These are phyloP conservation scores for Nannizziopsis barbatae DNA, from an alignment of 2,329 filamentous ascomycete species.

Conservation along the genomic window DNA sequence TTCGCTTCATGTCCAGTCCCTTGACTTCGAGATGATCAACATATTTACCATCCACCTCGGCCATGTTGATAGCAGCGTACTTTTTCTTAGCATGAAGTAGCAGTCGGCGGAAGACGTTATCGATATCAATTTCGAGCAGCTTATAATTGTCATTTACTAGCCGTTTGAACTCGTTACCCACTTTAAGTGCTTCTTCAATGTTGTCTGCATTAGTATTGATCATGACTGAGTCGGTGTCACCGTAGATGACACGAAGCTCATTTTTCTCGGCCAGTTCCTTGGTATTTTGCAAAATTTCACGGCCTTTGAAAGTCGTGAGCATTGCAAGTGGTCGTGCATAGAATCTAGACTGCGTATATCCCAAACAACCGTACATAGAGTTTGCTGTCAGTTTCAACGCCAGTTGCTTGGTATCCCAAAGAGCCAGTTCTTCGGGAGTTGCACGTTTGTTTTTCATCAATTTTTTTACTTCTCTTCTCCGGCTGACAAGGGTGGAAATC, in stretches of 20 bases:
- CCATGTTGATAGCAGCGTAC: conserved; percentile 91
- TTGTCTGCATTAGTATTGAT: conserved; percentile 98
- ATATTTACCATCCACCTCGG: conserved; percentile 78
- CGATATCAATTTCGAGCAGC: conserved; percentile 92
- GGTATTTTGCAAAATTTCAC: conserved; percentile 91
- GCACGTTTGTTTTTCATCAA: conserved; percentile 92
- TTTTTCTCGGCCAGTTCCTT: conserved; percentile 91
- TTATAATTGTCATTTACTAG: conserved; percentile 89
- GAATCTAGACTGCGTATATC: conserved; percentile 93
- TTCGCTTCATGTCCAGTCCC: conserved; percentile 91
- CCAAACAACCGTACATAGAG: conserved; percentile 98
- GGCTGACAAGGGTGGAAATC: conserved; percentile 80
- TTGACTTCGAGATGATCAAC: conserved; percentile 96
- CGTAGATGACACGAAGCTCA: conserved; percentile 90
- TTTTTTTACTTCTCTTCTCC: conserved; percentile 83
- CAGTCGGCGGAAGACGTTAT: conserved; percentile 90
- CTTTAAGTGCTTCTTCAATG: conserved; percentile 76
- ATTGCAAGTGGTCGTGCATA: conserved; percentile 91
- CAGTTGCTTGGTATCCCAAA: conserved; percentile 97
- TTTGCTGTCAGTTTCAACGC: conserved; percentile 96
- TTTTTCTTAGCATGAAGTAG: conserved; percentile 98
- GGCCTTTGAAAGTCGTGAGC: conserved; percentile 91
- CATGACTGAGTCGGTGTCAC: conserved; percentile 99
- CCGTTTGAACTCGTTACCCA: conserved; percentile 89
- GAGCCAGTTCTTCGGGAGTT: conserved; percentile 72